Evolutionary conservation across 805 yeast species (phyloP).

Genomic region (Ogataea wickerhamii): DNA sequence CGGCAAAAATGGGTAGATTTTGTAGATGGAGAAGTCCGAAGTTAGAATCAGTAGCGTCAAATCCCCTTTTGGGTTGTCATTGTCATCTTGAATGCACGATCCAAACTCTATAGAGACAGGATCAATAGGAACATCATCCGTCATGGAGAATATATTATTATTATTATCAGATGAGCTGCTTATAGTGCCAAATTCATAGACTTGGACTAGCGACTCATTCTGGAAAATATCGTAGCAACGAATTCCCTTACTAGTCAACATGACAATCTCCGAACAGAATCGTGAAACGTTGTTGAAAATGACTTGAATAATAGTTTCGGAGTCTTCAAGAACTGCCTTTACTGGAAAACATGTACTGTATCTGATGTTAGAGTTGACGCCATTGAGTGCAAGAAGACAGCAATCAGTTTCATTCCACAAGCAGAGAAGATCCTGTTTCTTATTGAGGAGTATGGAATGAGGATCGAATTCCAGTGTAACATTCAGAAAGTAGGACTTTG

Average conservation of each 20-base stretch:
- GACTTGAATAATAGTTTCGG: constrained; percentile 34
- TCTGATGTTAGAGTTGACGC: constrained; percentile 17
- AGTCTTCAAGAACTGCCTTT: constrained; percentile 7
- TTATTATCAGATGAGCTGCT: not conserved
- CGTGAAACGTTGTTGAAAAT: constrained; percentile 45
- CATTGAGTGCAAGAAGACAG: constrained; percentile 18
- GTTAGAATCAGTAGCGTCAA: constrained; percentile 52
- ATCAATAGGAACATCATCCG: constrained; percentile 20
- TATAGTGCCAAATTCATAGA: not conserved
- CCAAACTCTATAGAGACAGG: constrained; percentile 47
- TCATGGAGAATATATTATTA: not conserved
- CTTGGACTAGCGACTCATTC: constrained; percentile 8
- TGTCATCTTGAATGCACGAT: constrained; percentile 23
- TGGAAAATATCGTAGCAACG: constrained; percentile 34
- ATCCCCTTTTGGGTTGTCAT: constrained; percentile 35
- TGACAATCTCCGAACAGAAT: constrained; percentile 40
- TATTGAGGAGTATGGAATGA: constrained; percentile 19
- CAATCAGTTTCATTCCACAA: constrained; percentile 19
- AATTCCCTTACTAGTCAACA: constrained; percentile 36
- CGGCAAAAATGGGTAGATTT: constrained; percentile 65
- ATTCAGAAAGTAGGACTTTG: constrained; percentile 10
- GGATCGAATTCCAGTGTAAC: constrained; percentile 25
- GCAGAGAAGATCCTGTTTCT: constrained; percentile 28
- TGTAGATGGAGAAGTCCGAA: constrained; percentile 55
- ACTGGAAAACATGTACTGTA: constrained; percentile 12